Conservation (phyloP, 164 flowering plant genomes). For the Cinnamomum micranthum region DNA sequence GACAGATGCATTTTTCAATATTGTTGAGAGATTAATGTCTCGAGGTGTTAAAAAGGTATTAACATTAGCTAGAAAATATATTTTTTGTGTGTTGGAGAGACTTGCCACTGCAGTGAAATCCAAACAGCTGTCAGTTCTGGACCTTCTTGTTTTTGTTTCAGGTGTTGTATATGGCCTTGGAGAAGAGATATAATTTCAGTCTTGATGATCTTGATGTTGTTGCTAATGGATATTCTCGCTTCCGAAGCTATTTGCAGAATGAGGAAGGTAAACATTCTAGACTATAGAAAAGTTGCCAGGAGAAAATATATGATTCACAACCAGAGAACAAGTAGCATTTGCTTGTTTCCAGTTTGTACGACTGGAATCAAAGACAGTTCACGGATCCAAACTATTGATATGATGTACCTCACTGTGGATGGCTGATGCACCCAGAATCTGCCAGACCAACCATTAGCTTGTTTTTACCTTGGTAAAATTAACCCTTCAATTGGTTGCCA, state of each 20-base stretch:
- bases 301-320: background rate
- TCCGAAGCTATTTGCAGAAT: constrained; percentile 47
- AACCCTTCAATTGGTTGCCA: background rate
- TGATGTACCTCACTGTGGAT: background rate
- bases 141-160: constrained; percentile 21
- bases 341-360: background rate
- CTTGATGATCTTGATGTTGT: constrained; percentile 74
- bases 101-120: too few species aligned
- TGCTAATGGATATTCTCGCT: constrained; percentile 83
- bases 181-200: constrained; percentile 89
- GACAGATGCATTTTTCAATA: constrained; percentile 66
- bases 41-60: constrained; percentile 61
- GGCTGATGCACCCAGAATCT: background rate
- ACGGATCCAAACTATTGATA: background rate
- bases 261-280: constrained; percentile 33
- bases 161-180: constrained; percentile 79
- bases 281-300: background rate
- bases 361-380: background rate
- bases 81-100: background rate
- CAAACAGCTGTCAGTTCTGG: background rate
- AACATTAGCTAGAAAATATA: background rate
- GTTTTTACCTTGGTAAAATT: too few species aligned
- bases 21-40: constrained; percentile 56
- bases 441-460: background rate
- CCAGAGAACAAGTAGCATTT: background rate